Conservation (phyloP, 805 yeast species). For the Zygosaccharomyces pseudorouxii region DNA sequence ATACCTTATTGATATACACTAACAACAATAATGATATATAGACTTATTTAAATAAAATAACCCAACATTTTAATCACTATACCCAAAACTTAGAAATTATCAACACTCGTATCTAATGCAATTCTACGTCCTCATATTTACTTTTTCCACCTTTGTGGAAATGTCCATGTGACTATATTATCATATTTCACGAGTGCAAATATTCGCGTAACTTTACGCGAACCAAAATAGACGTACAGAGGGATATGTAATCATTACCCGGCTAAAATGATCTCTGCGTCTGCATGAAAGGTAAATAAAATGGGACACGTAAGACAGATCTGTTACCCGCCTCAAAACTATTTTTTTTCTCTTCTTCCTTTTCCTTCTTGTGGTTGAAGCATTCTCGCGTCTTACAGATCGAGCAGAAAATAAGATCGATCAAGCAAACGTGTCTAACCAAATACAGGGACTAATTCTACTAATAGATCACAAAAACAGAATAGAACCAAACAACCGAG, state of each 20-base stretch:
- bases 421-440: conserved; percentile 1
- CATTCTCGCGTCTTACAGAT: conserved; percentile 6
- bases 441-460: neutral
- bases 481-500: neutral
- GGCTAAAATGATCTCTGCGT: neutral
- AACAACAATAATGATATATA: neutral
- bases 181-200: neutral
- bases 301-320: neutral
- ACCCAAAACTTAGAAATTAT: neutral
- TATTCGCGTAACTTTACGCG: neutral
- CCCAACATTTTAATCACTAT: neutral
- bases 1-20: neutral
- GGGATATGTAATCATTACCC: neutral
- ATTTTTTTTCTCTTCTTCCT: neutral
- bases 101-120: neutral
- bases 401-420: conserved; percentile 2
- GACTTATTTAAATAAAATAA: neutral
- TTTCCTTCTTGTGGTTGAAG: conserved; percentile 4
- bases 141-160: neutral
- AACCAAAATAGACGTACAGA: neutral
- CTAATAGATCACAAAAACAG: neutral
- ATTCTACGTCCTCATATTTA: neutral
- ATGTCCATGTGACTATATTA: neutral
- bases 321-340: neutral
- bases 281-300: neutral